These are phyloP conservation scores for Agrocybe praecox DNA, from an alignment of 768 basidiomycete species.

Conservation along the genomic window DNA sequence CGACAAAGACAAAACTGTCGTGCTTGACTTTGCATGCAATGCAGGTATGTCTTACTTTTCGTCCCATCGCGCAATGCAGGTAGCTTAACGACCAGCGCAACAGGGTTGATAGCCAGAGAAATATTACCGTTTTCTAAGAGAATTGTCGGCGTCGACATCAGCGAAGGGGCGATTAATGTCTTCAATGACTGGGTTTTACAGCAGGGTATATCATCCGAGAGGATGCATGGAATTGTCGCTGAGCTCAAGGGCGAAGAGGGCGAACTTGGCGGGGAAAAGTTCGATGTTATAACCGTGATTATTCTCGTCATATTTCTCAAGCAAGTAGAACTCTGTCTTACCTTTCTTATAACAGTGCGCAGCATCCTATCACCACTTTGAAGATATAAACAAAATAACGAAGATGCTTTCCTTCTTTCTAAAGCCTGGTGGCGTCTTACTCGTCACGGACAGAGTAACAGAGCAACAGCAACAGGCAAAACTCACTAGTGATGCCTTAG, in stretches of 20 bases:
- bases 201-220: slow-evolving; percentile 63
- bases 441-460: slow-evolving; percentile 48
- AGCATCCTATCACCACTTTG: slow-evolving; percentile 65
- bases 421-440: slow-evolving; percentile 56
- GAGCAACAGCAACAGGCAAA: neutral
- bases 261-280: slow-evolving; percentile 53
- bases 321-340: neutral
- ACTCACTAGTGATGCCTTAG: slow-evolving; percentile 13
- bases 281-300: slow-evolving; percentile 72
- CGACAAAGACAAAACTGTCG: slow-evolving; percentile 51
- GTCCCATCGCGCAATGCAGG: neutral
- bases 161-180: slow-evolving; percentile 64
- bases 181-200: slow-evolving; percentile 61
- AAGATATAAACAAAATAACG: slow-evolving; percentile 48
- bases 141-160: slow-evolving; percentile 77
- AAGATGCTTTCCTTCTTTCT: slow-evolving; percentile 48
- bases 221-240: slow-evolving; percentile 63
- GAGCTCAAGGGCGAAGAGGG: slow-evolving; percentile 47
- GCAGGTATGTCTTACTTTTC: slow-evolving; percentile 41
- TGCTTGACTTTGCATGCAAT: slow-evolving; percentile 81
- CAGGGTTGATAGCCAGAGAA: slow-evolving; percentile 64
- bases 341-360: slow-evolving; percentile 47
- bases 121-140: slow-evolving; percentile 60
- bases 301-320: neutral
- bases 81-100: neutral